Conservation (phyloP, 2,329 filamentous ascomycete genomes). For the Chlorencoelia australis region DNA sequence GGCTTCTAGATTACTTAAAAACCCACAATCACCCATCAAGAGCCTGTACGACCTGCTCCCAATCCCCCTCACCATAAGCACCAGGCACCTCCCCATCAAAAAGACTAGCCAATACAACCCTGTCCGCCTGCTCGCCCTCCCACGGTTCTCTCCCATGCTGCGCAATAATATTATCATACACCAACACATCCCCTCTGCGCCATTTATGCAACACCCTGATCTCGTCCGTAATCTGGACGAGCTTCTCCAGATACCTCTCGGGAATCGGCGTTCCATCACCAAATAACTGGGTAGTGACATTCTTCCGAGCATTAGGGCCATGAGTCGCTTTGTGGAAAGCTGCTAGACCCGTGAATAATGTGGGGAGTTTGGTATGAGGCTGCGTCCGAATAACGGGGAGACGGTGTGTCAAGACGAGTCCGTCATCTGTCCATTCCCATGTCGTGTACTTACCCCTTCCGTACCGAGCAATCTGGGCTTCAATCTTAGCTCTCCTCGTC, state of each 20-base stretch:
- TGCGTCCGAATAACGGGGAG: conserved; percentile 38
- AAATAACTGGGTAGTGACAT: conserved; percentile 32
- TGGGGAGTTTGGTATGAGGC: conserved; percentile 26
- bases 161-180: conserved; percentile 39
- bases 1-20: too few relatives aligned
- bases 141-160: conserved; percentile 36
- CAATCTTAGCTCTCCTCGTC: conserved; percentile 34
- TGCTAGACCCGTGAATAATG: background rate
- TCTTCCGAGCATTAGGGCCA: conserved; percentile 22
- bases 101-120: conserved; percentile 37
- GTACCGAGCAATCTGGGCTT: conserved; percentile 36
- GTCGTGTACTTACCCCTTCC: conserved; percentile 30
- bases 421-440: conserved; percentile 38
- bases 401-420: conserved; percentile 34
- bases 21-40: conserved; percentile 26
- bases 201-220: conserved; percentile 39
- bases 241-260: conserved; percentile 32
- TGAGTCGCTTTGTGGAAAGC: conserved; percentile 11
- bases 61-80: conserved; percentile 32
- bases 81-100: conserved; percentile 39
- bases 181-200: conserved; percentile 37
- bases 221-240: conserved; percentile 37
- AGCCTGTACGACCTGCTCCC: conserved; percentile 38
- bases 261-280: conserved; percentile 38
- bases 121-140: conserved; percentile 36